Conservation (phyloP, 352 stramenopile species). For the Globisporangium polare region DNA sequence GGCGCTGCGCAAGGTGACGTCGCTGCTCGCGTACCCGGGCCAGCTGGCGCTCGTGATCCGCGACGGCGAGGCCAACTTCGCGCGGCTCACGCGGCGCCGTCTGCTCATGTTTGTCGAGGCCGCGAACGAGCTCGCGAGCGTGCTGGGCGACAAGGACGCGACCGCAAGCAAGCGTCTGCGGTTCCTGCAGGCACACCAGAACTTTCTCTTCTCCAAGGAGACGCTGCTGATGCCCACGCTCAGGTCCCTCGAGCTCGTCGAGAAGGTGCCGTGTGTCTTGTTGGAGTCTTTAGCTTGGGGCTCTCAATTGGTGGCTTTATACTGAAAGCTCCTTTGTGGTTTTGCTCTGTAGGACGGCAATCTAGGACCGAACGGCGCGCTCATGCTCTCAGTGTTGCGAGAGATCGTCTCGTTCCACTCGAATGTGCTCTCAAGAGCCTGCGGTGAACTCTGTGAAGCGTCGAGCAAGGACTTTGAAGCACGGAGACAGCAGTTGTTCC, state of each 20-base stretch:
- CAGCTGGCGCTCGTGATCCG: slow-evolving; percentile 75
- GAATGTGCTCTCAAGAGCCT: slow-evolving; percentile 28
- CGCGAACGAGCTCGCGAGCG: slow-evolving; percentile 39
- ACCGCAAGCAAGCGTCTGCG: slow-evolving; percentile 27
- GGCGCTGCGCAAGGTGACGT: slow-evolving; percentile 44
- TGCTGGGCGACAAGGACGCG: slow-evolving; percentile 27
- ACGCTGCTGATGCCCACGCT: slow-evolving; percentile 60
- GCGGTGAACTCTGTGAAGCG: slow-evolving; percentile 33
- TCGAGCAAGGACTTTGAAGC: slow-evolving; percentile 52
- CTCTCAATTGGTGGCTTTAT: neutral
- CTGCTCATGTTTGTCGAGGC: slow-evolving; percentile 68
- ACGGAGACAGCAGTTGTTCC: slow-evolving; percentile 45
- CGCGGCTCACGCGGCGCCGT: slow-evolving; percentile 60
- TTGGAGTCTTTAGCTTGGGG: no score
- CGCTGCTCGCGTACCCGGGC: slow-evolving; percentile 65
- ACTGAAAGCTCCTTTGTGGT: neutral
- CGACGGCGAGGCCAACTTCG: slow-evolving; percentile 77
- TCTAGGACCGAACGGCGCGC: slow-evolving; percentile 41
- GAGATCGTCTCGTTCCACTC: slow-evolving; percentile 37
- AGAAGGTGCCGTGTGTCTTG: slow-evolving; percentile 22
- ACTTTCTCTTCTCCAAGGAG: slow-evolving; percentile 62
- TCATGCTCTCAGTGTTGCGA: slow-evolving; percentile 36
- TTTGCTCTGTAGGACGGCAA: slow-evolving; percentile 15
- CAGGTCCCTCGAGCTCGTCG: slow-evolving; percentile 48
- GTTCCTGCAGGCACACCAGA: slow-evolving; percentile 64